Conservation (phyloP, 83 land plant genomes). For the Diphasiastrum complanatum region DNA sequence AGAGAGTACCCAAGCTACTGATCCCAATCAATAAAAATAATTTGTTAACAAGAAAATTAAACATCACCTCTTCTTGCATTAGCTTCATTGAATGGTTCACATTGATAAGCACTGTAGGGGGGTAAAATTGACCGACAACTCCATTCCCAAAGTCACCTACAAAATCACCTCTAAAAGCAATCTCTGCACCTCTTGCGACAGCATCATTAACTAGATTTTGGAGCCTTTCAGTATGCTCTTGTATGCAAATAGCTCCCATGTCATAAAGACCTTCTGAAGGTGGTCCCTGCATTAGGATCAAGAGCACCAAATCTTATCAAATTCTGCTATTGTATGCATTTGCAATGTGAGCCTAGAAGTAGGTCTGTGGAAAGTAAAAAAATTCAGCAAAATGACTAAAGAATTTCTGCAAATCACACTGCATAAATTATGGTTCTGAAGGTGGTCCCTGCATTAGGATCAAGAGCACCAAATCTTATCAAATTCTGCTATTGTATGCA, state of each 20-base stretch:
- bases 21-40: not conserved
- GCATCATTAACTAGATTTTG: constrained; percentile 86
- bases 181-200: constrained; percentile 70
- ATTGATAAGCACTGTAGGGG: constrained; percentile 78
- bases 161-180: constrained; percentile 65
- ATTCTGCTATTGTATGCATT: not conserved
- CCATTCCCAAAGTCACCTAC: constrained; percentile 54
- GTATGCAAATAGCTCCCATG: constrained; percentile 89
- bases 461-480: no score
- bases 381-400: no score
- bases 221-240: constrained; percentile 73
- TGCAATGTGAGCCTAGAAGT: no score
- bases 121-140: constrained; percentile 85
- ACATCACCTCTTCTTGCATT: constrained; percentile 88
- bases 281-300: constrained; percentile 65
- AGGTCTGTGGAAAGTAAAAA: no score
- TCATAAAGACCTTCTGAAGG: constrained; percentile 75
- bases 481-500: no score
- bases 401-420: no score
- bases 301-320: not conserved
- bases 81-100: constrained; percentile 76
- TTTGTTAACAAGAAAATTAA: not conserved
- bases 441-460: no score
- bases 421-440: no score
- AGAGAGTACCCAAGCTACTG: no score